A percentile compares a stretch with the other conserved stretches of the same genome.
Conservation (phyloP, 2,329 filamentous ascomycete species). For the Balansia obtecta region DNA sequence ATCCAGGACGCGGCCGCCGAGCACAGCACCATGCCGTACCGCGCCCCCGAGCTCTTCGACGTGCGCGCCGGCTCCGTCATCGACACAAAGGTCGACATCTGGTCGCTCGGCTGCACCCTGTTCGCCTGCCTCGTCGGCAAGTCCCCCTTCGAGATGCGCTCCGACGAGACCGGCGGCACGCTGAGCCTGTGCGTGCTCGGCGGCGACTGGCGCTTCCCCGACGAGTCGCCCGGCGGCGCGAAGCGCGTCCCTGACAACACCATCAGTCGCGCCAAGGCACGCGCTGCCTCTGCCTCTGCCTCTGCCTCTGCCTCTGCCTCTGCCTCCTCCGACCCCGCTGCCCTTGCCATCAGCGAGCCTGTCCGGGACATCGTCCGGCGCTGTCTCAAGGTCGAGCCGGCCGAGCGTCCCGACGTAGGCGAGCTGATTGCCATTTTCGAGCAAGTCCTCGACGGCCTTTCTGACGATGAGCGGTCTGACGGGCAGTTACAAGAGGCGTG, state of each 20-base stretch:
- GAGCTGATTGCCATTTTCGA: conserved; percentile 74
- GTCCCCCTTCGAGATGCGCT: conserved; percentile 89
- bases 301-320: conserved; percentile 8
- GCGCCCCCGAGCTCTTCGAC: conserved; percentile 93
- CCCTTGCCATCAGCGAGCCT: conserved; percentile 55
- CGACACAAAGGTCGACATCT: conserved; percentile 96
- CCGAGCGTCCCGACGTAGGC: conserved; percentile 76
- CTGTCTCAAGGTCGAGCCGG: conserved; percentile 78
- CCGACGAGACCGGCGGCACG: conserved; percentile 89
- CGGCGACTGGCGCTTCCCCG: conserved; percentile 93
- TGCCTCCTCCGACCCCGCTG: conserved; percentile 10
- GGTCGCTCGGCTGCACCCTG: conserved; percentile 93
- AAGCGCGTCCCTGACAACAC: conserved; percentile 27
- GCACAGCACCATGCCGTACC: conserved; percentile 97
- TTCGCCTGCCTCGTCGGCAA: conserved; percentile 96
- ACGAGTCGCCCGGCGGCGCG: conserved; percentile 56
- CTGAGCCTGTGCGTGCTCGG: conserved; percentile 85
- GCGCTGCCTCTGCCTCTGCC: conserved; percentile 13
- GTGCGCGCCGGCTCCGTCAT: conserved; percentile 86
- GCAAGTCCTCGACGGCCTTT: conserved; percentile 42
- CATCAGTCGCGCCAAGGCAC: conserved; percentile 21
- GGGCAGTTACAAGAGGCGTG: too few species aligned
- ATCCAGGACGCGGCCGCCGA: conserved; percentile 92
- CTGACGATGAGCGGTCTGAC: conserved; percentile 3
- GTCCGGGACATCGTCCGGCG: conserved; percentile 80